phyloP scores from a whole-genome alignment of 306 rosid genomes.

The Rosa chinensis region DNA sequence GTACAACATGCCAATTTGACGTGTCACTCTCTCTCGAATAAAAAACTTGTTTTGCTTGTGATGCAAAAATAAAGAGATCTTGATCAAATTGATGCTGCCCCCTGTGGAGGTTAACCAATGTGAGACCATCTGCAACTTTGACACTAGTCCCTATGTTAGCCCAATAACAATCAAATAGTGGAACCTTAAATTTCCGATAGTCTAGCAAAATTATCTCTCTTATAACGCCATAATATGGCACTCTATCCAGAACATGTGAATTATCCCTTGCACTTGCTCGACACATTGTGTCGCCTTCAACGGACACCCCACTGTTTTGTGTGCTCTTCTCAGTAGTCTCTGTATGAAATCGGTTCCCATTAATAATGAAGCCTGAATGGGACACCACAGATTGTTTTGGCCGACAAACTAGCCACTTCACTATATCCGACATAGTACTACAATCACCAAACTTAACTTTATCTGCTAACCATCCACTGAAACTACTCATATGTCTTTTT shows the following conservation, averaged over 20 bases:
- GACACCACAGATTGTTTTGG: background rate
- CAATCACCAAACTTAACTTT: background rate
- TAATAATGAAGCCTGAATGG: background rate
- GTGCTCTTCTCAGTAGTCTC: background rate
- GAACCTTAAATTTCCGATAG: background rate
- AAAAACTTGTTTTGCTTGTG: no score
- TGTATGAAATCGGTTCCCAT: background rate
- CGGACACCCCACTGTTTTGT: background rate
- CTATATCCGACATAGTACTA: background rate
- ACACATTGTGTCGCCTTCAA: background rate
- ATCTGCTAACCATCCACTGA: background rate
- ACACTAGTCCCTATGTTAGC: background rate
- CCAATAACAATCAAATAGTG: background rate
- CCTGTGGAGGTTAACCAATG: no score
- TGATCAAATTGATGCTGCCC: no score
- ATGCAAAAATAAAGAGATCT: no score
- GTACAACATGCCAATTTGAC: no score
- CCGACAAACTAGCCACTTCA: background rate
- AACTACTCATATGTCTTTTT: background rate
- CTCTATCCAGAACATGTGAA: background rate
- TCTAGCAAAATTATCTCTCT: background rate
- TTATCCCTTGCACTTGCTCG: background rate
- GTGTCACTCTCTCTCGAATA: no score
- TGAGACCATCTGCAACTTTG: no score
- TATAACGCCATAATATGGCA: background rate